Percentiles rank a stretch among this genome's conserved stretches.
phyloP scores from a whole-genome alignment of 805 yeast genomes.

The Saccharomyces paradoxus region DNA sequence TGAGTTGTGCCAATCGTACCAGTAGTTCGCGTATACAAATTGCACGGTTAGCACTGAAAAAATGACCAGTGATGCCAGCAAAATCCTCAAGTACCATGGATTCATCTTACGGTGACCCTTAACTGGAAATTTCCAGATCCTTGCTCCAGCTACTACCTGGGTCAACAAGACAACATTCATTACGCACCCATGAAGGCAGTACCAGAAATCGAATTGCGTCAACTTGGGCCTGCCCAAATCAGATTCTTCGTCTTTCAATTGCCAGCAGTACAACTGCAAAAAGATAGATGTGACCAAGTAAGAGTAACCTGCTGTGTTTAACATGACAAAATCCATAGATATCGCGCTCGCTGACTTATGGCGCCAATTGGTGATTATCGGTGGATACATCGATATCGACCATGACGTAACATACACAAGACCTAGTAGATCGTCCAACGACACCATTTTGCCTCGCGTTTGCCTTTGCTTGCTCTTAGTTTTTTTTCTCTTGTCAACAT shows the following conservation, averaged over 20 bases:
- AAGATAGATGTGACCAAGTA: slow-evolving; percentile 37
- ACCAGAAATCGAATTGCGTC: slow-evolving; percentile 38
- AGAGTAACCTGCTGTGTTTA: slow-evolving; percentile 42
- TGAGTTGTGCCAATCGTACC: slow-evolving; percentile 17
- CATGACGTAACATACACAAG: slow-evolving; percentile 35
- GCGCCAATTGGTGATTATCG: slow-evolving; percentile 35
- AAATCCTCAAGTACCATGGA: slow-evolving; percentile 16
- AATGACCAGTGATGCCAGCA: slow-evolving; percentile 11
- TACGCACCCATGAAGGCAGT: slow-evolving; percentile 40
- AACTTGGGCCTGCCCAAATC: slow-evolving; percentile 37
- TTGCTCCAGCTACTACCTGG: slow-evolving; percentile 33
- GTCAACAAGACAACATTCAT: slow-evolving; percentile 35
- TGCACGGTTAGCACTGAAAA: slow-evolving; percentile 11
- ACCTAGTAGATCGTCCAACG: slow-evolving; percentile 26
- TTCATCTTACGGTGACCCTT: slow-evolving; percentile 19
- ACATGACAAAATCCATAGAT: slow-evolving; percentile 39
- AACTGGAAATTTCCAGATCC: slow-evolving; percentile 31
- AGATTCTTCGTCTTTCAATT: slow-evolving; percentile 1
- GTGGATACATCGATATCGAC: slow-evolving; percentile 46
- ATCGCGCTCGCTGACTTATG: slow-evolving; percentile 40
- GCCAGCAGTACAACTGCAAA: slow-evolving; percentile 34
- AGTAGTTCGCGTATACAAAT: slow-evolving; percentile 7
- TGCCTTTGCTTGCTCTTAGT: background rate
- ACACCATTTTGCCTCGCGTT: background rate
- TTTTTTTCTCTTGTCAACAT: background rate